Conservation (phyloP, 129 eudicot species). For the Centrapalus pauciflorus region DNA sequence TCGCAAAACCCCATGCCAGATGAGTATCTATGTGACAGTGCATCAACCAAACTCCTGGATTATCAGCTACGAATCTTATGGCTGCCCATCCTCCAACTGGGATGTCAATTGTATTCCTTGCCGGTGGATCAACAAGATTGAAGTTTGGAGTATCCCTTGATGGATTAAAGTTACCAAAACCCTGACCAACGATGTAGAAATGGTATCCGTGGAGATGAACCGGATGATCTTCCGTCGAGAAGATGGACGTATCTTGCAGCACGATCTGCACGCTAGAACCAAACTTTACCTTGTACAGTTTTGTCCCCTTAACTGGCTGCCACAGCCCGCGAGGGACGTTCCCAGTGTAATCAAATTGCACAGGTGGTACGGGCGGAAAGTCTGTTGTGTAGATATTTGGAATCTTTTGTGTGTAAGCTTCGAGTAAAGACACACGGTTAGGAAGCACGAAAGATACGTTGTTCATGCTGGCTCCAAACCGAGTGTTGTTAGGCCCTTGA, state of each 20-base stretch:
- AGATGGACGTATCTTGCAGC: slow-evolving; percentile 56
- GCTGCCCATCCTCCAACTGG: slow-evolving; percentile 78
- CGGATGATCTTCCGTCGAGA: slow-evolving; percentile 58
- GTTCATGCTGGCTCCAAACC: slow-evolving; percentile 84
- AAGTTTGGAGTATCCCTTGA: slow-evolving; percentile 44
- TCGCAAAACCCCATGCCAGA: slow-evolving; percentile 83
- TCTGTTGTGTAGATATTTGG: slow-evolving; percentile 63
- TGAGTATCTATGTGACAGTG: slow-evolving; percentile 45
- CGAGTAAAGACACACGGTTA: slow-evolving; percentile 45
- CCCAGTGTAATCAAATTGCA: slow-evolving; percentile 69
- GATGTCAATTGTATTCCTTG: slow-evolving; percentile 52
- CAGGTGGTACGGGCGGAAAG: slow-evolving; percentile 65
- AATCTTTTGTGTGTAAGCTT: slow-evolving; percentile 58
- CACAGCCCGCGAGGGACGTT: slow-evolving; percentile 63
- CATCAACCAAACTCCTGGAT: slow-evolving; percentile 42
- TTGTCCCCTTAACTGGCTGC: slow-evolving; percentile 62
- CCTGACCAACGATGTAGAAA: slow-evolving; percentile 61
- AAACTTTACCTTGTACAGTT: slow-evolving; percentile 49
- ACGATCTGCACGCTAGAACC: slow-evolving; percentile 61
- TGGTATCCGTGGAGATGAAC: slow-evolving; percentile 76
- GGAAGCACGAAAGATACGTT: slow-evolving; percentile 72
- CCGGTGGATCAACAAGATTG: slow-evolving; percentile 74
- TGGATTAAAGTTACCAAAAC: slow-evolving; percentile 68
- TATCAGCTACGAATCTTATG: slow-evolving; percentile 63
- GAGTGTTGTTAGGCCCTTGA: slow-evolving; percentile 76